Base-by-base conservation (phyloP, 495 filamentous ascomycete genomes). In the Neurospora sp. region DNA sequence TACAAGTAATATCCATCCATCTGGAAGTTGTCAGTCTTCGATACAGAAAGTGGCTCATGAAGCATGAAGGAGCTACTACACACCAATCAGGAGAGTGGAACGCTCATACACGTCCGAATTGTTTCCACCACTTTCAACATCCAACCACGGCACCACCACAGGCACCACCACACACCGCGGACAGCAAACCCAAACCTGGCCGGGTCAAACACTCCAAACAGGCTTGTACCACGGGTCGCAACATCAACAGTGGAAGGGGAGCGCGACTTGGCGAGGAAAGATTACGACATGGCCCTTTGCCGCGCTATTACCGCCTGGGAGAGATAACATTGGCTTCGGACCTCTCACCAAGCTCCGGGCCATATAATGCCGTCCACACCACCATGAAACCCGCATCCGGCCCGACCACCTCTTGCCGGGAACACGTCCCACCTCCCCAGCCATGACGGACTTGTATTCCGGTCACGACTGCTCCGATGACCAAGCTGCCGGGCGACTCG, bases 51-150 rank as follows among this genome's bases (percentile, higher is more conserved):
- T 45, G n/a, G 44, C 44, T 45, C 8, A 45, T 45, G 44, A 70
- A 53, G 73, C 8, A 45, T 45, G 44, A 70, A 53, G 73, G 69
- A 18, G 38, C 35, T 37, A 37, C 70, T 71, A 74, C 35, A 73
- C 73, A 76, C 79, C 79, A 81, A 81, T 81, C 75, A 80, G n/a
- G 39, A 69, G 39, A 20, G 12, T 38, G 71, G 73, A 73, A 81
- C 79, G 79, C 31, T 79, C 69, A 75, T 78, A 78, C 76, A 81
- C 78, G 73, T 73, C 76, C 75, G 74, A 69, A 22, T 2, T 27
- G 79, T 80, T 27, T 61, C 27, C 53, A 31, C 27, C 53, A 61
- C 53, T 18, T 59, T 18, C 53, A 35, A 61, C 53, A 18, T 61
- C 22, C 53, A 61, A 61, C 53, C 47, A 61, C 53, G 53, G 53